Evolutionary conservation across 2,329 filamentous ascomycete genomes (phyloP), one percentile per base, ranked within the genome.

Genomic region (Cordyceps farinosa): DNA sequence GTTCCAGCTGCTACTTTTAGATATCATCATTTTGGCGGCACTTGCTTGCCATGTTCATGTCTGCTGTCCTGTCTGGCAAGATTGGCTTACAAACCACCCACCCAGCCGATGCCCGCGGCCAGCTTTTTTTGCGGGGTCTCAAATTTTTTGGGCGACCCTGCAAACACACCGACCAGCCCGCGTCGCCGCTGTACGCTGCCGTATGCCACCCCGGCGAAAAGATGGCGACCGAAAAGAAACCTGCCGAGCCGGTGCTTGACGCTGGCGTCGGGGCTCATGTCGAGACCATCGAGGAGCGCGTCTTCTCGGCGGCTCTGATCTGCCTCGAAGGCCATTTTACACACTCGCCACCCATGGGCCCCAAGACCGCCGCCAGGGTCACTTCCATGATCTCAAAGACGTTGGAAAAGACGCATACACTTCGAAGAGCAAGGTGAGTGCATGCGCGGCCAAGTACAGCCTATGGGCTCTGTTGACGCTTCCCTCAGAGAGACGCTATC

Each of bases 291-390:
- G 86, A 89, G 74, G 86, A 89, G 75, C 79, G 86, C 64, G 83
- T 80, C 71, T 88, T 89, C 73, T 80, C 81, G 2, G 83, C 83
- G 1, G 84, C 83, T 17, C 78, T 89, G 70, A 82, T 87, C 69
- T 84, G 83, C 69, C 79, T 88, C 61, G 85, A 88, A 72, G 83
- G 83, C 51, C 84, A 87, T 74, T 87, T 85, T 70, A 83, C 80
- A 65, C 78, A 82, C 65, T 78, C 80, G 30, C 83, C 84, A 51
- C 78, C 81, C 38, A 85, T 88, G 76, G 85, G 86, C 2, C 79
- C 80, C 22, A 79, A 79, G 68, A 85, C 84, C 11, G 80, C 82
- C 65, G 75, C 78, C 44, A 83, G 80, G 67, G 81, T 87, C 55
- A 81, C 78, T 66, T 80, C 79, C 61, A 85, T 88, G 76, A 78